A percentile compares a stretch with the other conserved stretches of the same genome.
Conservation (phyloP, 2,329 filamentous ascomycete genomes). For the Neopestalotiopsis clavispora region DNA sequence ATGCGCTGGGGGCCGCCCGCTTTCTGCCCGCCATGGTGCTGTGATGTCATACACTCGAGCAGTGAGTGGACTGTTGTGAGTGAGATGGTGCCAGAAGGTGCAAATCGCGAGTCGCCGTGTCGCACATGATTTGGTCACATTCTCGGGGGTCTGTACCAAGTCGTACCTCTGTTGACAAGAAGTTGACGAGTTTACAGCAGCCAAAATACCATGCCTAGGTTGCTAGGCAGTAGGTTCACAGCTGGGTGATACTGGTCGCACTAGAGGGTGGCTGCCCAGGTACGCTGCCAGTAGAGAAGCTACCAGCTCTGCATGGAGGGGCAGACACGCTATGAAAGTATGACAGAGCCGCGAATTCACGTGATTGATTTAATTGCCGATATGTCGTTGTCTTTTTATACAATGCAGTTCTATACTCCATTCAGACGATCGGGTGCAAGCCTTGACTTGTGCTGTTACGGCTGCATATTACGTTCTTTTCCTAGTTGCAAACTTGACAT, state of each 20-base stretch:
- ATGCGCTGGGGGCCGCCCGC: constrained; percentile 26
- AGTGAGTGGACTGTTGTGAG: not conserved
- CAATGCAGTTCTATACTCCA: too few species aligned
- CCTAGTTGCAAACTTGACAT: too few species aligned
- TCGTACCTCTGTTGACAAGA: not conserved
- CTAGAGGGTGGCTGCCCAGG: not conserved
- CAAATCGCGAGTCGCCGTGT: not conserved
- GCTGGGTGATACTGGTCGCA: not conserved
- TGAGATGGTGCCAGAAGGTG: not conserved
- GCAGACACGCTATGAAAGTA: not conserved
- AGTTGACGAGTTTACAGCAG: not conserved
- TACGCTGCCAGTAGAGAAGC: not conserved
- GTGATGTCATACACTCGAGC: constrained; percentile 18
- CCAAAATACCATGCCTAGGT: too few species aligned
- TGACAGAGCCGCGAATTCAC: not conserved
- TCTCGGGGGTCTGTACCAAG: not conserved
- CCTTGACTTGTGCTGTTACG: too few species aligned
- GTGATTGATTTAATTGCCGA: not conserved
- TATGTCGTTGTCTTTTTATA: not conserved
- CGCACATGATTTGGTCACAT: not conserved
- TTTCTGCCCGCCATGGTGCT: constrained; percentile 34
- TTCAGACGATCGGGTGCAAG: too few species aligned
- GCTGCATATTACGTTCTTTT: too few species aligned
- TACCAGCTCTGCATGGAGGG: not conserved
- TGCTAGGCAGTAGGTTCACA: not conserved